Percentiles rank a stretch among this genome's conserved stretches.
Conservation (phyloP, 345 rosid species). For the Rhodomyrtus tomentosa region DNA sequence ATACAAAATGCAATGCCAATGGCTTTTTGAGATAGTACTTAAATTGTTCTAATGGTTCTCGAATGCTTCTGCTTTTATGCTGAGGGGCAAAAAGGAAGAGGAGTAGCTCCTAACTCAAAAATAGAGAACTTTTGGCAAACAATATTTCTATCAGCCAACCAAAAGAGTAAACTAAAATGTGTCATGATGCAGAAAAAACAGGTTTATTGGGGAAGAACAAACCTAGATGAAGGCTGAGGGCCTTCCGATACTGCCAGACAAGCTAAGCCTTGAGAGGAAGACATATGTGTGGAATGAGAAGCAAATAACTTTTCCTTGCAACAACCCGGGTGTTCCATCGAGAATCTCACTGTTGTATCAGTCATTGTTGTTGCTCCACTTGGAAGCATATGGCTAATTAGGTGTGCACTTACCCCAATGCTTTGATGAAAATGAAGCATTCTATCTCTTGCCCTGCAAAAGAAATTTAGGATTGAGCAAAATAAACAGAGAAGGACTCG, state of each 20-base stretch:
- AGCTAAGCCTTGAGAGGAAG: slow-evolving; percentile 4
- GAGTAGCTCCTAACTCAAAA: not conserved
- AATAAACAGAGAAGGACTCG: not conserved
- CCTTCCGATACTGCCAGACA: slow-evolving; percentile 8
- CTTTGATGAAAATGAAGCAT: not conserved
- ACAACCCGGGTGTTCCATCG: not conserved
- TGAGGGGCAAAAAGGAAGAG: not conserved
- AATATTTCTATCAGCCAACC: not conserved
- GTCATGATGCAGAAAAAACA: not conserved
- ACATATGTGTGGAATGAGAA: not conserved
- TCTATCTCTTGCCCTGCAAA: not conserved
- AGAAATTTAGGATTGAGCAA: not conserved
- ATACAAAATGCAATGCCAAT: not conserved
- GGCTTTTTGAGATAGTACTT: not conserved
- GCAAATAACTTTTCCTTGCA: not conserved
- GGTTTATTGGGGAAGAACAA: not conserved
- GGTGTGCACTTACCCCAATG: not conserved
- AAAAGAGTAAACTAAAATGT: not conserved
- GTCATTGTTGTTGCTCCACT: not conserved
- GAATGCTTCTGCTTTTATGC: not conserved
- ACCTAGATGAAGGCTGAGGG: slow-evolving; percentile 8
- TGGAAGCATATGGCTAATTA: not conserved
- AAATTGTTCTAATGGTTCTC: not conserved
- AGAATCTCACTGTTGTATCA: not conserved
- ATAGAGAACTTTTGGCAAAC: not conserved